Evolutionary conservation across 306 rosid genomes (phyloP).

Genomic region (Vigna unguiculata): DNA sequence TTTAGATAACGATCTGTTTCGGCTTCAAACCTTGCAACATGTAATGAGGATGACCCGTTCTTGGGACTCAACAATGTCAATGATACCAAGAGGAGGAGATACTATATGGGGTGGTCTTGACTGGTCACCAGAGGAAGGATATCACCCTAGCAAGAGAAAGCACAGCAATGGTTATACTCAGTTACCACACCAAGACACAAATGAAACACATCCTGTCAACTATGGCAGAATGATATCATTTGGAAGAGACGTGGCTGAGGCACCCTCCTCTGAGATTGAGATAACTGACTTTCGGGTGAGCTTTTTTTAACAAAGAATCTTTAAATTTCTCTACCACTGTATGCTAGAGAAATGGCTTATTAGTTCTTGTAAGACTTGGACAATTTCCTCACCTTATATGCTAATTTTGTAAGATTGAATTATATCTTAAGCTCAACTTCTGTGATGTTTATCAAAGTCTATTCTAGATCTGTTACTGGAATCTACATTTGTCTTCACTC

Average conservation of each 20-base stretch:
- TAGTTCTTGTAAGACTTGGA: neutral
- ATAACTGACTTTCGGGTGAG: conserved; percentile 72
- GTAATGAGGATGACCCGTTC: conserved; percentile 88
- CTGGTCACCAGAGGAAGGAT: conserved; percentile 86
- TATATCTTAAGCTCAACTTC: too few species aligned
- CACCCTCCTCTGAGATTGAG: conserved; percentile 66
- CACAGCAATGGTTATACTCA: conserved; percentile 48
- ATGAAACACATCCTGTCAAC: conserved; percentile 50
- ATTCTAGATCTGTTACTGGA: neutral
- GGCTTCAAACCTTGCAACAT: conserved; percentile 82
- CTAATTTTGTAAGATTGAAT: neutral
- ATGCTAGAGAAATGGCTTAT: neutral
- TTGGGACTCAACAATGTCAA: conserved; percentile 93
- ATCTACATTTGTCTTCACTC: neutral
- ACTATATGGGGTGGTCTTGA: conserved; percentile 89
- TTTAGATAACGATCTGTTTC: conserved; percentile 80
- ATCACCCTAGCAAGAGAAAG: conserved; percentile 52
- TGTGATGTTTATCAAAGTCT: too few species aligned
- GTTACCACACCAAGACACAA: conserved; percentile 41
- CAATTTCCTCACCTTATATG: neutral
- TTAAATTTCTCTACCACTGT: conserved; percentile 20
- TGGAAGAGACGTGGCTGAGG: conserved; percentile 76
- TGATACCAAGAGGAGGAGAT: conserved; percentile 91
- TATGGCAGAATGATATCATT: conserved; percentile 85
- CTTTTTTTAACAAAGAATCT: conserved; percentile 13